Evolutionary conservation across 306 rosid species (phyloP), one percentile per base, ranked within the genome.

Genomic region (Fragaria iinumae): DNA sequence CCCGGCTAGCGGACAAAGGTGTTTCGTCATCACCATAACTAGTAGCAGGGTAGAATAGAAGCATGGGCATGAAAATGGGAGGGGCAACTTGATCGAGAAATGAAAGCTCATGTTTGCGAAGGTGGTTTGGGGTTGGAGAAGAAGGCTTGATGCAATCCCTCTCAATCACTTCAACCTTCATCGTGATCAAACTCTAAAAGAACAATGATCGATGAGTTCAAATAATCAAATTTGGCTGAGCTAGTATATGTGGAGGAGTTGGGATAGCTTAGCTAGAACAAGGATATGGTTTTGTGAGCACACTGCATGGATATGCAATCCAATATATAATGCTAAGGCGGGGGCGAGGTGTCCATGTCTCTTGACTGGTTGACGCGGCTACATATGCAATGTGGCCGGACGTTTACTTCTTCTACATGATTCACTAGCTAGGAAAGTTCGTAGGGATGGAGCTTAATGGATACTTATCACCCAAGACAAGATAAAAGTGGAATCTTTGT

Each of bases 81-180:
- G 80, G n/a, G 1, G 83, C 20, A 11, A 75, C 68, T 69, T 75
- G 83, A 41, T 80, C 83, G 11, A 80, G 69, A 38, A 80, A 74
- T 6, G 83, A 80, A 72, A 80, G 79, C 66, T 75, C 39, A 3
- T 43, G 69, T 14, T 80, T 50, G 45, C 83, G 74, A 34, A 80
- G 83, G 44, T 80, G 72, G 71, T 32, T 53, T 44, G 80, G 83
- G 52, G 83, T 75, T 48, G 83, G 67, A 13, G 71, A 55, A 34
- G 55, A 75, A 8, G 83, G 83, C 38, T 69, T 80, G 27, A 80
- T 48, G 56, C 9, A 53, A 27, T 45, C 69, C 25, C 47, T 36
- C 18, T 23, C 29, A 21, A 57, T 67, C 43, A 56, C 50, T 67
- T 67, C 56, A 57, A 80, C 57, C 53, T 57, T 80, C 75, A 80